Conservation (phyloP, 2,329 filamentous ascomycete genomes). For the Endothia cerciana region DNA sequence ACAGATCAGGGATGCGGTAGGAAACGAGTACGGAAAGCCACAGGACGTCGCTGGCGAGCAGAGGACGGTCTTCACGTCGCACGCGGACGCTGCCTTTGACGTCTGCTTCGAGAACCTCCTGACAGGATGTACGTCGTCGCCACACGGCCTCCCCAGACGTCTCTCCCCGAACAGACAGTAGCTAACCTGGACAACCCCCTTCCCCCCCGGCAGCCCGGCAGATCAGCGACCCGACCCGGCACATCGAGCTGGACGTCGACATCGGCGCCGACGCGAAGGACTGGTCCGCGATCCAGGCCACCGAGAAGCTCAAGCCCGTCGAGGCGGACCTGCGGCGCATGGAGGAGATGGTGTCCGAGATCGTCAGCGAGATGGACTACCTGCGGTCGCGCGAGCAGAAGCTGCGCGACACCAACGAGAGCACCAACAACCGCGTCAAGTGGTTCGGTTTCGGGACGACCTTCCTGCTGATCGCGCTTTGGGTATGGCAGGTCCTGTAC, state of each 20-base stretch:
- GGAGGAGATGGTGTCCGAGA: slow-evolving; percentile 86
- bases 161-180: background rate
- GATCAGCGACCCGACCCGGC: slow-evolving; percentile 60
- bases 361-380: slow-evolving; percentile 96
- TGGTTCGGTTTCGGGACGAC: slow-evolving; percentile 97
- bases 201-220: slow-evolving; percentile 32
- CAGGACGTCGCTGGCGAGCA: slow-evolving; percentile 92
- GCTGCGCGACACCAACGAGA: slow-evolving; percentile 98
- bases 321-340: slow-evolving; percentile 93
- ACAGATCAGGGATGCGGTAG: slow-evolving; percentile 94
- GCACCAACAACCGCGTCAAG: slow-evolving; percentile 97
- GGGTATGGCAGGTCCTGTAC: slow-evolving; percentile 97
- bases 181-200: background rate
- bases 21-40: slow-evolving; percentile 92
- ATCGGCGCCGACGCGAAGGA: slow-evolving; percentile 97
- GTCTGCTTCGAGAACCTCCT: slow-evolving; percentile 93
- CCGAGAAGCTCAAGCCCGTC: slow-evolving; percentile 96
- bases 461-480: slow-evolving; percentile 84
- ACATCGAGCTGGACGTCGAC: slow-evolving; percentile 91
- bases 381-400: slow-evolving; percentile 88
- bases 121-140: slow-evolving; percentile 62
- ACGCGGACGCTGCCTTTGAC: slow-evolving; percentile 90
- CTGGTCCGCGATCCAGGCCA: slow-evolving; percentile 94
- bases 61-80: slow-evolving; percentile 90
- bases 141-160: background rate